phyloP scores from a whole-genome alignment of 2,329 filamentous ascomycete species.

The Harringtonia aguacate region DNA sequence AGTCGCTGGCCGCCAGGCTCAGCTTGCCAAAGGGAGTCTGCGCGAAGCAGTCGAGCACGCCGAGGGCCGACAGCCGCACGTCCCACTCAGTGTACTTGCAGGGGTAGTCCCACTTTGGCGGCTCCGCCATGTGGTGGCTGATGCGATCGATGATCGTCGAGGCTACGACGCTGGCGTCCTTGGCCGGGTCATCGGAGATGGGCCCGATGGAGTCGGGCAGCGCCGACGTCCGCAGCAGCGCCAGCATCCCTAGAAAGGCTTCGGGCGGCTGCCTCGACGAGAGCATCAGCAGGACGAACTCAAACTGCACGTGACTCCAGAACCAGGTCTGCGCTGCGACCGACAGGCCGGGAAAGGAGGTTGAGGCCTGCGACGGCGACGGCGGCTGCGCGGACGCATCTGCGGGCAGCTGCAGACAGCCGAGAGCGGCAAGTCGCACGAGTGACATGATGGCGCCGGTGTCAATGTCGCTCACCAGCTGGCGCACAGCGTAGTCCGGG shows the following conservation, averaged over 20 bases:
- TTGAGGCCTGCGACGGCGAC: not conserved
- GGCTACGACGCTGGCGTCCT: conserved; percentile 31
- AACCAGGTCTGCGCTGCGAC: conserved; percentile 34
- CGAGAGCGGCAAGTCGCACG: conserved; percentile 52
- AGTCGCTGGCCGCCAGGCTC: conserved; percentile 57
- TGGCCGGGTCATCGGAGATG: conserved; percentile 33
- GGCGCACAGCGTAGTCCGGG: conserved; percentile 29
- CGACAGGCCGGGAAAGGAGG: conserved; percentile 9
- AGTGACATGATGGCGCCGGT: conserved; percentile 53
- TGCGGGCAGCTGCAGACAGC: conserved; percentile 34
- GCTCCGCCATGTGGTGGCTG: conserved; percentile 50
- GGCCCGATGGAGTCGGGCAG: conserved; percentile 56
- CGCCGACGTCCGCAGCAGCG: conserved; percentile 56
- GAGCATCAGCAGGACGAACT: conserved; percentile 57
- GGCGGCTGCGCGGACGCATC: conserved; percentile 12
- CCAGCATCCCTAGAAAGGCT: conserved; percentile 54
- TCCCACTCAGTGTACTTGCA: conserved; percentile 27
- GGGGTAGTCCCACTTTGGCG: conserved; percentile 28
- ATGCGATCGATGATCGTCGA: conserved; percentile 48
- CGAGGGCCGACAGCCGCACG: conserved; percentile 35
- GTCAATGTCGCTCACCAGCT: conserved; percentile 45
- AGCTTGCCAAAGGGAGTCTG: conserved; percentile 49
- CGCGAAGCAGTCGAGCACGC: conserved; percentile 49
- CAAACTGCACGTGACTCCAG: conserved; percentile 57
- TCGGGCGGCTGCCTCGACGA: conserved; percentile 52